These are phyloP conservation scores for Aureobasidium lini DNA, from an alignment of 2,329 filamentous ascomycete species.

Conservation along the genomic window DNA sequence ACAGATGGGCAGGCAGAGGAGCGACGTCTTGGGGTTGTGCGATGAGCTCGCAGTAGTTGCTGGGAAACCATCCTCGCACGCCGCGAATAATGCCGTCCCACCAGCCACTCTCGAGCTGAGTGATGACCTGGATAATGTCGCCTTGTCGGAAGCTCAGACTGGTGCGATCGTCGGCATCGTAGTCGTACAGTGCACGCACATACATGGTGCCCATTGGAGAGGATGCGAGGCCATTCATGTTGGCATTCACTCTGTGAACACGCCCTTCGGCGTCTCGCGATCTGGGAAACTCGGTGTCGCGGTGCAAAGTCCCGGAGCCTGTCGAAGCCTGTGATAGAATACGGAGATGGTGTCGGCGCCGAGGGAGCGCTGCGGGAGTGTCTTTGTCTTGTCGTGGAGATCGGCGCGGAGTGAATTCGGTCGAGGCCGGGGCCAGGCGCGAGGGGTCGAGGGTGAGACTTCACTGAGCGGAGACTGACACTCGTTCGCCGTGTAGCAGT, in stretches of 20 bases:
- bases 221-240: constrained; percentile 46
- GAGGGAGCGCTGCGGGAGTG: not conserved
- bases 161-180: constrained; percentile 93
- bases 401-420: constrained; percentile 7
- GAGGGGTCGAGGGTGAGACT: constrained; percentile 1
- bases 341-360: not conserved
- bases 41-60: constrained; percentile 93
- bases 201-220: constrained; percentile 60
- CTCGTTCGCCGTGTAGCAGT: not conserved
- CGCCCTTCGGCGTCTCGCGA: constrained; percentile 6
- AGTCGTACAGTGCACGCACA: constrained; percentile 93
- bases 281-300: not conserved
- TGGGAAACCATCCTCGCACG: constrained; percentile 96
- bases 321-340: not conserved
- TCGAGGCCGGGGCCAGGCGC: not conserved
- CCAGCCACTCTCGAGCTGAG: constrained; percentile 96
- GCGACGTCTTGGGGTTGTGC: constrained; percentile 59
- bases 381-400: not conserved
- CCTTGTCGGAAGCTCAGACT: constrained; percentile 95
- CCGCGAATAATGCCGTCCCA: constrained; percentile 99
- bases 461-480: not conserved
- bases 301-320: not conserved
- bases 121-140: constrained; percentile 97
- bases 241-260: constrained; percentile 16
- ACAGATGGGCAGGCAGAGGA: constrained; percentile 47